phyloP scores from a whole-genome alignment of 257 asterid genomes.

The Verbena officinalis region DNA sequence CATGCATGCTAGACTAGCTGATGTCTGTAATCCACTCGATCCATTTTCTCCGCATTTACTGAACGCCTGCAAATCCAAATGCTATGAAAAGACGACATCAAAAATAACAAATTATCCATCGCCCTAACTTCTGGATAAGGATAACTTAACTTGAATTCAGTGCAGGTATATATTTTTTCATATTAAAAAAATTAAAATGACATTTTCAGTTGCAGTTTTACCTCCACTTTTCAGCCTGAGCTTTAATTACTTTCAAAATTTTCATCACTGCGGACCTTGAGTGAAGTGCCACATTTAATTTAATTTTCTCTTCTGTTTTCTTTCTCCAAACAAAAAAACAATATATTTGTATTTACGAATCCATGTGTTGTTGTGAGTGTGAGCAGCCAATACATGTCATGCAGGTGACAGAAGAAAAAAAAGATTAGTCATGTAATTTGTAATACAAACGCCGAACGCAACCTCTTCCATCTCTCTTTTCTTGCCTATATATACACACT shows the following conservation, averaged over 20 bases:
- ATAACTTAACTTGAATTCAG: slow-evolving; percentile 46
- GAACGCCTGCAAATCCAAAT: slow-evolving; percentile 1
- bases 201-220: slow-evolving; percentile 6
- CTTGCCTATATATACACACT: slow-evolving; percentile 35
- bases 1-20: no score
- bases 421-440: background rate
- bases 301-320: background rate
- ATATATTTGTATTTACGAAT: background rate
- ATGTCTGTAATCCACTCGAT: slow-evolving; percentile 24
- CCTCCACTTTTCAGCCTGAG: slow-evolving; percentile 4
- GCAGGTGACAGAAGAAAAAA: slow-evolving; percentile 36
- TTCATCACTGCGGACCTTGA: slow-evolving; percentile 38
- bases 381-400: slow-evolving; percentile 56
- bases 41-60: slow-evolving; percentile 17
- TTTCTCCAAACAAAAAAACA: background rate
- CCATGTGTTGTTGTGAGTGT: slow-evolving; percentile 39
- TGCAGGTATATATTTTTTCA: slow-evolving; percentile 25
- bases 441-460: slow-evolving; percentile 32
- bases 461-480: slow-evolving; percentile 37
- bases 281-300: slow-evolving; percentile 56
- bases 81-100: background rate
- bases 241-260: background rate
- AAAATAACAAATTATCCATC: background rate
- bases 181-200: background rate
- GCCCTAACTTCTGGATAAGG: slow-evolving; percentile 47